Evolutionary conservation across 306 rosid species (phyloP), one percentile per base, ranked within the genome.

Genomic region (Neltuma alba): DNA sequence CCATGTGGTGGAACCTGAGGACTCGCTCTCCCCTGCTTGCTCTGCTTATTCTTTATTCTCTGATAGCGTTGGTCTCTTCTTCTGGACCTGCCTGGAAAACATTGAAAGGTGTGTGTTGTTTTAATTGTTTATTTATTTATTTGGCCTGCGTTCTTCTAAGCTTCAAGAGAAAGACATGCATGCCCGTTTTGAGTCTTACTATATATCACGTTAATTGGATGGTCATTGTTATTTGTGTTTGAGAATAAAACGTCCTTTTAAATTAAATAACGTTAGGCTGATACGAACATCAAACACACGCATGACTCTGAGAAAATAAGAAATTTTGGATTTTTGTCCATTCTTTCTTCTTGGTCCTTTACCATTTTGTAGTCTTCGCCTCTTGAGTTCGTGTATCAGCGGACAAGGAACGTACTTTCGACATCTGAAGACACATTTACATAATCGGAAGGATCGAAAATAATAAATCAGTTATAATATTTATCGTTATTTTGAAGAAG

Each of bases 81-180:
- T 86, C 91, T 89, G 86, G 91, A 84, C 81, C 87, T 54, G 70
- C 4, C 31, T 94, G 96, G 96, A 80, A 79, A 71, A 92, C 98
- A 31, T 84, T 92, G 63, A 72, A 30, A 37, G 97, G 98, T 94
- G 60, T 31, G 78, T 80, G 15, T 21, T 44, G 0, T 44, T 3
- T 44, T 14, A n/a, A n/a, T n/a, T n/a, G n/a, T 44, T 20, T 6
- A 6, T 21, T 2, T 21, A n/a, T 23, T 21, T 2, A 2, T n/a
- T n/a, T n/a, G 1, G 30, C 0, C 12, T 62, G 23, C 15, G 8
- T 64, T 58, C n/a, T 31, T 31, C 27, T 21, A 10, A 23, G 50
- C 5, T 61, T 28, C 40, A 2, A 36, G 73, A 72, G 74, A 10
- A 23, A 71, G 64, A 11, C 37, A 13, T 41, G 25, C 47, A 13